These are phyloP conservation scores for Oryza meyeriana DNA, from an alignment of 176 grass and related monocot genomes.

Conservation along the genomic window DNA sequence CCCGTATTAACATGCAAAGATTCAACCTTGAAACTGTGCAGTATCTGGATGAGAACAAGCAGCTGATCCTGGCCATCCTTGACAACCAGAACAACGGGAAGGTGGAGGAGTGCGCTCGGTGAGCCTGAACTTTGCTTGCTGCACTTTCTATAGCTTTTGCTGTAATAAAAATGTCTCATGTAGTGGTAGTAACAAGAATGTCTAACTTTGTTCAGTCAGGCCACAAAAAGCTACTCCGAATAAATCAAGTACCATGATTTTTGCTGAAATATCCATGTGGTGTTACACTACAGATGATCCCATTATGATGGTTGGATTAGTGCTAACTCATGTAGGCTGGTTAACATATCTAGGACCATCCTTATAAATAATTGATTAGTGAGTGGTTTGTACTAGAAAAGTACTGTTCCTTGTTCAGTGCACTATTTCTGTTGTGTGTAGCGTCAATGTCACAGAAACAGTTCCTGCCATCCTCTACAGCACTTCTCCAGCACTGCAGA, in stretches of 20 bases:
- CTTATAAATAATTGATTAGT: constrained; percentile 1
- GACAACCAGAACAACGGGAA: constrained; percentile 99
- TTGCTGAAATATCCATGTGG: not conserved
- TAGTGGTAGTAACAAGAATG: not conserved
- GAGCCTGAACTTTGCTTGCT: constrained; percentile 23
- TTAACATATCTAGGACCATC: not conserved
- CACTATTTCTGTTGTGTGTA: constrained; percentile 29
- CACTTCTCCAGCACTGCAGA: not conserved
- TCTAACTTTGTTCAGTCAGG: not conserved
- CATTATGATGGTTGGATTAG: not conserved
- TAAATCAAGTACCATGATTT: not conserved
- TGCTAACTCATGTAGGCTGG: not conserved
- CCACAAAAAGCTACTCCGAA: not conserved
- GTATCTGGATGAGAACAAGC: constrained; percentile 99
- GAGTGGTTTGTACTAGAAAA: constrained; percentile 8
- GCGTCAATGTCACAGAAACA: constrained; percentile 9
- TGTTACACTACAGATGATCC: not conserved
- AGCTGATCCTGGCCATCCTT: constrained; percentile 95
- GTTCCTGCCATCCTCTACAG: not conserved
- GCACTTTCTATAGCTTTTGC: not conserved
- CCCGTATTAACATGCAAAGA: constrained; percentile 19
- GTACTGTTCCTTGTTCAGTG: constrained; percentile 15
- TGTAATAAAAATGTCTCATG: not conserved
- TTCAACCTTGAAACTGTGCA: constrained; percentile 47
- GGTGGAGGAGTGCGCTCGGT: constrained; percentile 94